Base-by-base conservation (phyloP, 805 yeast species). In the Brettanomyces anomalus region DNA sequence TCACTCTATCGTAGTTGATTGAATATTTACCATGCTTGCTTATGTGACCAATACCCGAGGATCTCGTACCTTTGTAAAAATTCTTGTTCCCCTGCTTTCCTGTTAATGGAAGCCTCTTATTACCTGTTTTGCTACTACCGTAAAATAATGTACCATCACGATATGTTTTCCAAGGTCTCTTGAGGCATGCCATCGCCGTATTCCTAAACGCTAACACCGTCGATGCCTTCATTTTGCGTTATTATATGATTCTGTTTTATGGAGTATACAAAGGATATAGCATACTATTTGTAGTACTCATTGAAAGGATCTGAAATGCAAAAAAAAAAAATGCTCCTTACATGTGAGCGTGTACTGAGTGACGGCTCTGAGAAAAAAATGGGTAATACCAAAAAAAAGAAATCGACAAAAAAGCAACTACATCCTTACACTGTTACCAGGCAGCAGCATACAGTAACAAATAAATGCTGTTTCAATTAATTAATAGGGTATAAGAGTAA, bases 21-120 rank as follows among this genome's bases (percentile, higher is more conserved):
- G 76, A 68, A 62, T 87, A 93, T 18, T 76, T 74, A 42, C 95
- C 97, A 47, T 70, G 72, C 31, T 71, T 68, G 42, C 93, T 83
- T 57, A 81, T 77, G 42, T 70, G 71, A 60, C 99, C 99, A 48
- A 87, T 77, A 62, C 97, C 97, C 3, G 95, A 76, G 4, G 98
- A 85, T 45, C 97, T 77, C 18, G 97, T 93, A 70, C 99, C 99
- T 63, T 93, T 93, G 68, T 93, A 93, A 66, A 72, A 85, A 54
- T 85, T 81, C 68, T 89, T 88, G 66, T 93, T 90, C 56, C 98
- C 97, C 60, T 86, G 87, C 56, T 93, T 93, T 18, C 96, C 82
- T 18, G 96, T 83, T 53, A 90, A 68, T 4, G 95, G 75, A 58
- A 75, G 74, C 68, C 96, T 80, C 61, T 82, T 86, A 50, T 86